These are phyloP conservation scores for Lachnum nothofagi DNA, from an alignment of 2,329 filamentous ascomycete species.

Conservation along the genomic window DNA sequence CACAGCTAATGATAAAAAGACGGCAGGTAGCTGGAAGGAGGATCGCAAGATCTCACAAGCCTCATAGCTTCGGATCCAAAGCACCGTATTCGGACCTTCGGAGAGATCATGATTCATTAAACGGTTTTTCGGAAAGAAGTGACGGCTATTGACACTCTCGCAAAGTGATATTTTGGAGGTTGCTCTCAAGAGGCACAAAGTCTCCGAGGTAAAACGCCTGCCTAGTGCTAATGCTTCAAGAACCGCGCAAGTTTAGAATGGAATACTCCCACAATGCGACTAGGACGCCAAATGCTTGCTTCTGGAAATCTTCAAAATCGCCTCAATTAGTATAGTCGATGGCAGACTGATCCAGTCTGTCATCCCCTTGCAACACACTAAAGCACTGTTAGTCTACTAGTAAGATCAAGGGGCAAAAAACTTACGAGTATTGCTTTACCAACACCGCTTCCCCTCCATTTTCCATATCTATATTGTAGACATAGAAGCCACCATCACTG, in stretches of 20 bases:
- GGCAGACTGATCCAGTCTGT: constrained; percentile 30
- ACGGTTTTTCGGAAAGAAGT: too few species aligned
- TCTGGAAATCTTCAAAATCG: background rate
- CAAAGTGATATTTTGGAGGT: too few species aligned
- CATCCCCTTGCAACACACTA: constrained; percentile 32
- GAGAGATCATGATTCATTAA: background rate
- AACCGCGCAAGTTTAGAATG: background rate
- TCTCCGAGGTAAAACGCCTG: background rate
- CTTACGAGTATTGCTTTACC: constrained; percentile 89
- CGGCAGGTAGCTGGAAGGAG: background rate
- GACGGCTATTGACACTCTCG: too few species aligned
- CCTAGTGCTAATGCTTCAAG: constrained; percentile 15
- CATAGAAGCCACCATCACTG: constrained; percentile 88
- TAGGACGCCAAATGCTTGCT: constrained; percentile 1
- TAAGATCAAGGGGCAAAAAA: constrained; percentile 21
- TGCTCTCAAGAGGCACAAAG: too few species aligned
- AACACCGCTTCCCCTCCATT: constrained; percentile 88
- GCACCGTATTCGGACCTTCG: too few species aligned
- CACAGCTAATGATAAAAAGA: background rate
- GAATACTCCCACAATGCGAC: background rate
- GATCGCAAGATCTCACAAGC: background rate
- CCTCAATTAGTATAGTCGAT: constrained; percentile 27
- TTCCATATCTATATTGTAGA: constrained; percentile 93
- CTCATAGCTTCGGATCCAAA: background rate
- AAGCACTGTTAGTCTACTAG: constrained; percentile 1